phyloP scores from a whole-genome alignment of 2,329 filamentous ascomycete species.

The Aspergillus fumigatiaffinis region DNA sequence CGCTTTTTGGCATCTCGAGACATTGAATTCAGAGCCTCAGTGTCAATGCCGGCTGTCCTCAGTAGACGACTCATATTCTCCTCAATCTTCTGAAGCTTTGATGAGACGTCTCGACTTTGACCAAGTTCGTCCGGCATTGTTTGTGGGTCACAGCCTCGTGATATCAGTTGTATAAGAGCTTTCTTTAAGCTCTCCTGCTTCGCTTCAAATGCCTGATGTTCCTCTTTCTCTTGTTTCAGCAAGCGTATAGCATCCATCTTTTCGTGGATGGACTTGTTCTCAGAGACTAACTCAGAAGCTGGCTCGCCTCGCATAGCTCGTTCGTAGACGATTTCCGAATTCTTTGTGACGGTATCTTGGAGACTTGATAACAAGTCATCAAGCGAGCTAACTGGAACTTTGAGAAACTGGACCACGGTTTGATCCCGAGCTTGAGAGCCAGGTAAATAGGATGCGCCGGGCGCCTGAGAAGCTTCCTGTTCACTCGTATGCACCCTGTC shows the following conservation, averaged over 20 bases:
- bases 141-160: constrained; percentile 30
- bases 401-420: constrained; percentile 29
- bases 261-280: constrained; percentile 33
- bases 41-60: constrained; percentile 25
- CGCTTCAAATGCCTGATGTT: constrained; percentile 24
- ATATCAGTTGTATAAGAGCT: constrained; percentile 32
- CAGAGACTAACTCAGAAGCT: constrained; percentile 29
- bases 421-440: constrained; percentile 18
- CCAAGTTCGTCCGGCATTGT: constrained; percentile 30
- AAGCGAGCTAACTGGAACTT: constrained; percentile 23
- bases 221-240: constrained; percentile 25
- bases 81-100: constrained; percentile 34
- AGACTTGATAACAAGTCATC: constrained; percentile 26
- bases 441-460: constrained; percentile 3
- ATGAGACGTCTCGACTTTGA: constrained; percentile 29
- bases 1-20: neutral
- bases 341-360: constrained; percentile 27
- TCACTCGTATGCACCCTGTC: neutral
- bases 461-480: neutral
- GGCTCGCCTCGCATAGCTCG: constrained; percentile 34
- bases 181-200: constrained; percentile 34
- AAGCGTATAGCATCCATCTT: constrained; percentile 37
- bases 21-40: constrained; percentile 6
- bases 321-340: constrained; percentile 37
- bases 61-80: constrained; percentile 32